Evolutionary conservation across 345 rosid species (phyloP).

Genomic region (Murraya paniculata): DNA sequence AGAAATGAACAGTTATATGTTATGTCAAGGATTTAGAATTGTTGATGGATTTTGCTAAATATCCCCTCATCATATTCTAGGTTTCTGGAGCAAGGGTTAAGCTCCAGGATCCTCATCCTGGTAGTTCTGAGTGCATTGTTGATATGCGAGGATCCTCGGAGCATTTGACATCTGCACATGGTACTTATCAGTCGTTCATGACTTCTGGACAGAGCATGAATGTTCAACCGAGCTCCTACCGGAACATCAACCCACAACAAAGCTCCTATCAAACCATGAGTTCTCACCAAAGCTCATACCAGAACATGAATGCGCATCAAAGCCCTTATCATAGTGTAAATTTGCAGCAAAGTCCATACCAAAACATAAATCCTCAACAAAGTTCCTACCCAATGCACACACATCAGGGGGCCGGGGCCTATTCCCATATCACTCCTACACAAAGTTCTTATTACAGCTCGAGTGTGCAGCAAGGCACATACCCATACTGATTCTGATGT

Average conservation of each 20-base stretch:
- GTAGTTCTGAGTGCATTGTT: conserved; percentile 21
- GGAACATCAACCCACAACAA: conserved; percentile 3
- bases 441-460: conserved; percentile 22
- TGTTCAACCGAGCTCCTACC: conserved; percentile 24
- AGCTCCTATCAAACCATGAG: background rate
- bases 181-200: conserved; percentile 19
- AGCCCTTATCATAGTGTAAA: conserved; percentile 14
- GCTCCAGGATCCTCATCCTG: conserved; percentile 30
- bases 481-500: conserved; percentile 27
- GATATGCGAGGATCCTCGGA: conserved; percentile 29
- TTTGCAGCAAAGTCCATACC: conserved; percentile 15
- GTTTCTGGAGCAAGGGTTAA: conserved; percentile 33
- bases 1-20: background rate
- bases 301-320: conserved; percentile 8
- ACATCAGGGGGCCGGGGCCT: conserved; percentile 25
- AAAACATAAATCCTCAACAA: conserved; percentile 21
- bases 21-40: background rate
- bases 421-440: conserved; percentile 15
- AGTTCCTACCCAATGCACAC: conserved; percentile 15
- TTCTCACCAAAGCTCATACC: conserved; percentile 18
- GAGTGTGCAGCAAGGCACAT: conserved; percentile 26
- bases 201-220: conserved; percentile 29
- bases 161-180: conserved; percentile 23
- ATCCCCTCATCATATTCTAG: conserved; percentile 12
- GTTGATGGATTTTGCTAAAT: conserved; percentile 1